Evolutionary conservation across 345 rosid genomes (phyloP), one percentile per base, ranked within the genome.

Genomic region (Rubroshorea leprosula): DNA sequence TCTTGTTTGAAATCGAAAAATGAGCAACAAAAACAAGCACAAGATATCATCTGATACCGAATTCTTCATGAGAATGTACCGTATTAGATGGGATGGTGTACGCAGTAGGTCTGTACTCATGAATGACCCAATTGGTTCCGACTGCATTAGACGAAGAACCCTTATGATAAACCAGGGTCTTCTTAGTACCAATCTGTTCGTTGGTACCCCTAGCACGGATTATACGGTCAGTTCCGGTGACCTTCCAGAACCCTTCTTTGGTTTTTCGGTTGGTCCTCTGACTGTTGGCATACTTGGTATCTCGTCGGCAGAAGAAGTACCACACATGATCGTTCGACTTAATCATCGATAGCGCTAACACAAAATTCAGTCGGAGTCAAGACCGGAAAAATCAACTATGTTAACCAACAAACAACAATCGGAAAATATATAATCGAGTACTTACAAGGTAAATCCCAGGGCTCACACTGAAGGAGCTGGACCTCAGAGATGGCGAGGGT

Each of bases 241-340:
- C 67, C 60, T 85, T 85, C 87, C 87, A 85, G 58, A 12, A 82
- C 2, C 91, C 87, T 7, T 62, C 55, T 1, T 9, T 48, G 0
- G 82, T 78, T 5, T 23, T 56, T 18, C 85, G 63, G 15, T 50
- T 60, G 44, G 46, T 19, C 25, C 66, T 35, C 4, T 57, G 58
- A 31, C 77, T 72, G 44, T 51, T 51, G 0, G 24, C 20, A 38
- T 73, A 71, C 65, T 67, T 70, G 49, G 53, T 53, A 27, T 65
- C 68, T 1, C 57, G 66, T 0, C 41, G 58, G 23, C 72, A 65
- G 61, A 74, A 79, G 75, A 82, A 82, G 23, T 62, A 55, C 81
- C 83, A 71, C 14, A 43, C 61, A 7, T 4, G 50, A 51, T 77
- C 69, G 8, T 49, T 57, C 11, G 80, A 27, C 50, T 49, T 6